These are phyloP conservation scores for Lactifluus pinguis DNA, from an alignment of 768 basidiomycete genomes.

Conservation along the genomic window DNA sequence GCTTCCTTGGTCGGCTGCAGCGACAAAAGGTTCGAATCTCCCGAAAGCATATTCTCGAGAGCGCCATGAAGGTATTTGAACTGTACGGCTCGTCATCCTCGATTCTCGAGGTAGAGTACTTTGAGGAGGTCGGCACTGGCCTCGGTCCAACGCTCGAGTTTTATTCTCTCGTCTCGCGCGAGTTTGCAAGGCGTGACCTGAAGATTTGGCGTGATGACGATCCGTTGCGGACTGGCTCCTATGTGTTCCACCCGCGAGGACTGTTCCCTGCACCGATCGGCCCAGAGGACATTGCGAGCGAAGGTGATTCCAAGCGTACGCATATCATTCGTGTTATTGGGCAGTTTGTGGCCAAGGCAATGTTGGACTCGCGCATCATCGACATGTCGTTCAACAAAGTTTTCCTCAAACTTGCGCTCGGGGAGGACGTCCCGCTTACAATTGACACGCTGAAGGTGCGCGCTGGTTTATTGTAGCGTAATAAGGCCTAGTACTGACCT, in stretches of 20 bases:
- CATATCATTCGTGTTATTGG: constrained; percentile 87
- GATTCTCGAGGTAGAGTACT: constrained; percentile 95
- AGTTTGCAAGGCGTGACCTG: constrained; percentile 82
- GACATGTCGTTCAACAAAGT: constrained; percentile 91
- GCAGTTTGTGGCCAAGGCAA: constrained; percentile 93
- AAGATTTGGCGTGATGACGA: constrained; percentile 92
- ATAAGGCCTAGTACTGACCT: not conserved
- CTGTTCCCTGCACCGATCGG: constrained; percentile 83
- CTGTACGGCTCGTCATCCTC: constrained; percentile 92
- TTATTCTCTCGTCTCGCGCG: constrained; percentile 93
- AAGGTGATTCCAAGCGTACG: constrained; percentile 72
- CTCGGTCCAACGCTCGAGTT: constrained; percentile 97
- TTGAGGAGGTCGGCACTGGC: constrained; percentile 97
- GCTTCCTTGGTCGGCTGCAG: constrained; percentile 85
- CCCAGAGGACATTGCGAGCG: constrained; percentile 56
- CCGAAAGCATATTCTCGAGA: constrained; percentile 88
- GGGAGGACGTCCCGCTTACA: constrained; percentile 76
- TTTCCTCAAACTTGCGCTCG: constrained; percentile 87
- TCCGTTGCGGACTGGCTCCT: constrained; percentile 43
- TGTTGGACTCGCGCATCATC: constrained; percentile 95
- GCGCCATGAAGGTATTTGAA: constrained; percentile 93
- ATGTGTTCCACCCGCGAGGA: constrained; percentile 79
- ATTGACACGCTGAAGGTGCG: constrained; percentile 73
- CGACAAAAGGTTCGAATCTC: constrained; percentile 97
- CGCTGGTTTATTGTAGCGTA: constrained; percentile 17